Evolutionary conservation across 495 filamentous ascomycete genomes (phyloP).

Genomic region (Aspergillus ostianus): DNA sequence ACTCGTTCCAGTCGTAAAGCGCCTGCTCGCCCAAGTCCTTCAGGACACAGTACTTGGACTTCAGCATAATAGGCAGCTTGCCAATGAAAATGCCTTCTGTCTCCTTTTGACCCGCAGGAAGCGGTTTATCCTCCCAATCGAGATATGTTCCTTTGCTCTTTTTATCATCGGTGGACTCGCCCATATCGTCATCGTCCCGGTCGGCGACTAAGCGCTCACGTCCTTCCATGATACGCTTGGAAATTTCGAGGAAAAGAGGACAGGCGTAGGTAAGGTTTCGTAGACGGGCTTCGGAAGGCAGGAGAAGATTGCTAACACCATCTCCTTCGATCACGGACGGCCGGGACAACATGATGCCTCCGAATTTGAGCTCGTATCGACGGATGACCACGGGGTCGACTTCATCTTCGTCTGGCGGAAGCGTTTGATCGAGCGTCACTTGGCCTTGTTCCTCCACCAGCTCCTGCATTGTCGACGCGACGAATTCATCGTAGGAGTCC

Average conservation of each 20-base stretch:
- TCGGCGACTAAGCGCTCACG: slow-evolving; percentile 66
- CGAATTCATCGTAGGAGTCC: slow-evolving; percentile 97
- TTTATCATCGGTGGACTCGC: slow-evolving; percentile 44
- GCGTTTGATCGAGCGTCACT: slow-evolving; percentile 84
- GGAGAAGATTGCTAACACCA: slow-evolving; percentile 73
- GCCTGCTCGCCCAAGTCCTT: slow-evolving; percentile 75
- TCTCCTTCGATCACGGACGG: slow-evolving; percentile 91
- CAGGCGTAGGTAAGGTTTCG: slow-evolving; percentile 94
- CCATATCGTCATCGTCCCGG: slow-evolving; percentile 48
- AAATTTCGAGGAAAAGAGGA: slow-evolving; percentile 83
- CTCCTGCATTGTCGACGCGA: slow-evolving; percentile 86
- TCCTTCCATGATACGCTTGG: slow-evolving; percentile 74
- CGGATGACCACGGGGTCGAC: slow-evolving; percentile 72
- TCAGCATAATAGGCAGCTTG: slow-evolving; percentile 95
- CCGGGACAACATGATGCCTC: slow-evolving; percentile 74
- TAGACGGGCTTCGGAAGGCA: slow-evolving; percentile 89
- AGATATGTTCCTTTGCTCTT: slow-evolving; percentile 46
- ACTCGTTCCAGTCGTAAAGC: slow-evolving; percentile 86
- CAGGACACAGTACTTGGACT: slow-evolving; percentile 88
- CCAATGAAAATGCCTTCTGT: slow-evolving; percentile 78
- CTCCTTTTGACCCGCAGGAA: slow-evolving; percentile 62
- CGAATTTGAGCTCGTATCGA: slow-evolving; percentile 92
- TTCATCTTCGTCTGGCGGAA: slow-evolving; percentile 67
- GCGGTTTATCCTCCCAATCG: slow-evolving; percentile 49
- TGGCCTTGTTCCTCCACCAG: slow-evolving; percentile 84